A percentile compares a stretch with the other conserved stretches of the same genome.
Conservation (phyloP, 768 basidiomycete species). For the Kwoniella sp. region DNA sequence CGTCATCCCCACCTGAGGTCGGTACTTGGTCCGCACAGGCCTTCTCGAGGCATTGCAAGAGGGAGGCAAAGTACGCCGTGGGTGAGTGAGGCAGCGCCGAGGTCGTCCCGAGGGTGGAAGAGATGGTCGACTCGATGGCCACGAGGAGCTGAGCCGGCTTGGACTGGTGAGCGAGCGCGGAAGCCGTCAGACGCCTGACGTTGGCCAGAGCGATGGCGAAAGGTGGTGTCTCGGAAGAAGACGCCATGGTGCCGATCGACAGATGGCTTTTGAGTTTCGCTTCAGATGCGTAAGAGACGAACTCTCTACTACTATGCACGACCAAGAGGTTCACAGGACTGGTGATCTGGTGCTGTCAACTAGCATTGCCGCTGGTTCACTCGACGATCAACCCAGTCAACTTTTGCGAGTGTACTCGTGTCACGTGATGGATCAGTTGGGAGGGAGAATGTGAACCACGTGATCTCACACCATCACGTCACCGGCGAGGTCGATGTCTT, state of each 20-base stretch:
- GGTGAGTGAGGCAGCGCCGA: slow-evolving; percentile 57
- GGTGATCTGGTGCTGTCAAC: too few species aligned
- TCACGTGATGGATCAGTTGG: too few species aligned
- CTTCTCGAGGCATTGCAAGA: slow-evolving; percentile 44
- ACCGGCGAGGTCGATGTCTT: not conserved
- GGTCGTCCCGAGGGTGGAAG: slow-evolving; percentile 25
- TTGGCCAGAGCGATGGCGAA: slow-evolving; percentile 59
- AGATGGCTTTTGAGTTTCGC: not conserved
- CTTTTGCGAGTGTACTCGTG: too few species aligned
- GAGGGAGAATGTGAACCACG: too few species aligned
- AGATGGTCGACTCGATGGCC: slow-evolving; percentile 67
- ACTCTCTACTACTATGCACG: not conserved
- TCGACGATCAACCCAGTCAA: too few species aligned
- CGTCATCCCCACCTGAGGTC: slow-evolving; percentile 55
- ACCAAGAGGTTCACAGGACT: slow-evolving; percentile 1
- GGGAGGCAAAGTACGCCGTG: slow-evolving; percentile 90
- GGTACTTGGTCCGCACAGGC: slow-evolving; percentile 36
- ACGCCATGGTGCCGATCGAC: slow-evolving; percentile 2
- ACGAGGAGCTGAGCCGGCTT: slow-evolving; percentile 76
- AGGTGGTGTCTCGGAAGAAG: slow-evolving; percentile 1
- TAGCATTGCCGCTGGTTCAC: too few species aligned
- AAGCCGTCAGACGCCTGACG: slow-evolving; percentile 78
- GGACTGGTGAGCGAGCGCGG: slow-evolving; percentile 79
- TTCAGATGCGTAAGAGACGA: not conserved
- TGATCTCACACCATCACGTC: not conserved